phyloP scores from a whole-genome alignment of 495 filamentous ascomycete genomes.

The Annulohypoxylon stygium region DNA sequence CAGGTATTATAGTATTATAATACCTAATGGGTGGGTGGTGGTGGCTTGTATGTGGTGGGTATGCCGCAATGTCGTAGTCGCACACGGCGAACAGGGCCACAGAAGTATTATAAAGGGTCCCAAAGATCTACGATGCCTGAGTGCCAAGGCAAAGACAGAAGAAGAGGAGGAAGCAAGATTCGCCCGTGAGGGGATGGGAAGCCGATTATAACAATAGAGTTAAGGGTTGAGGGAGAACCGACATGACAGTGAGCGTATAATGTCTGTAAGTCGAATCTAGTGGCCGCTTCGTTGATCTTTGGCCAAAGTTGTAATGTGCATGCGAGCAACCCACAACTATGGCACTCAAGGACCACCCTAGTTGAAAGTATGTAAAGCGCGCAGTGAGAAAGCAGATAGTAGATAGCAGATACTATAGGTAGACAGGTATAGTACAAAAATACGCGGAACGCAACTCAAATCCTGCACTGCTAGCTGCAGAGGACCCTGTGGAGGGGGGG shows the following conservation, averaged over 20 bases:
- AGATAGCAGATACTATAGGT: background rate
- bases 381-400: constrained; percentile 10
- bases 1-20: constrained; percentile 28
- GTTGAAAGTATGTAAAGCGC: constrained; percentile 30
- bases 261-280: constrained; percentile 39
- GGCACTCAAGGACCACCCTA: constrained; percentile 31
- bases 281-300: constrained; percentile 43
- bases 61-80: constrained; percentile 42
- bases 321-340: constrained; percentile 46
- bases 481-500: constrained; percentile 40
- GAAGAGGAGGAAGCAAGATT: constrained; percentile 22
- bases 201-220: constrained; percentile 43
- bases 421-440: constrained; percentile 34
- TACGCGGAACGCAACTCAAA: constrained; percentile 11
- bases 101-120: constrained; percentile 36
- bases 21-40: constrained; percentile 27
- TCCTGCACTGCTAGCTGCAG: constrained; percentile 41
- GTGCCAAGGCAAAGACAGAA: constrained; percentile 48
- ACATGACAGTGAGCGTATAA: constrained; percentile 32
- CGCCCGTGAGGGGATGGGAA: constrained; percentile 35
- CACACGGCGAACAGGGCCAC: constrained; percentile 31
- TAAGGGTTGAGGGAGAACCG: constrained; percentile 13
- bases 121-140: constrained; percentile 48
- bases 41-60: constrained; percentile 29
- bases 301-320: constrained; percentile 48